A percentile compares a stretch with the other conserved stretches of the same genome.
Conservation (phyloP, 805 yeast genomes). For the Wickerhamomyces bisporus region DNA sequence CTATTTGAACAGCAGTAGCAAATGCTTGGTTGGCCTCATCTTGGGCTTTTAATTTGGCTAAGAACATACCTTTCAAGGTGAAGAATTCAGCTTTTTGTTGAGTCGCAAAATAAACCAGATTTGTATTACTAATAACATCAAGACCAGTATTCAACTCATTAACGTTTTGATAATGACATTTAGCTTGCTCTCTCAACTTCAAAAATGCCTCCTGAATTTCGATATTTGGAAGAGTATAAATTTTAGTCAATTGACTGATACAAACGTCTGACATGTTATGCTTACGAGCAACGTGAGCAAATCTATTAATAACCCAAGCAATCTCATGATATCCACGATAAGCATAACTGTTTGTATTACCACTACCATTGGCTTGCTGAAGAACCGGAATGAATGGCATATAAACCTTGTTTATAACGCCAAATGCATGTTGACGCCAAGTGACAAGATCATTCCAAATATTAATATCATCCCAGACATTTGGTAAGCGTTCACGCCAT, state of each 20-base stretch:
- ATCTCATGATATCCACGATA: slow-evolving; percentile 97
- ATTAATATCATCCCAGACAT: slow-evolving; percentile 95
- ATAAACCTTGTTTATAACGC: slow-evolving; percentile 89
- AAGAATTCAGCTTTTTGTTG: slow-evolving; percentile 98
- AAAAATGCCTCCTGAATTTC: slow-evolving; percentile 98
- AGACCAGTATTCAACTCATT: slow-evolving; percentile 90
- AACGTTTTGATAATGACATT: slow-evolving; percentile 91
- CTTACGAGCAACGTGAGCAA: slow-evolving; percentile 97
- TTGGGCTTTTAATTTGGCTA: slow-evolving; percentile 81
- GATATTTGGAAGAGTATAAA: slow-evolving; percentile 92
- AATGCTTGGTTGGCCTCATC: slow-evolving; percentile 98
- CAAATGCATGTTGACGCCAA: slow-evolving; percentile 98
- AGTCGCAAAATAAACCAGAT: slow-evolving; percentile 91
- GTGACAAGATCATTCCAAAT: slow-evolving; percentile 97
- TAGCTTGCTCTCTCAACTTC: slow-evolving; percentile 94
- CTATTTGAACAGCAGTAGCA: slow-evolving; percentile 96
- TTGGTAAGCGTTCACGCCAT: slow-evolving; percentile 97
- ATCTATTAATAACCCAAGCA: slow-evolving; percentile 97
- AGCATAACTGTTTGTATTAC: slow-evolving; percentile 84
- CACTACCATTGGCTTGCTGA: slow-evolving; percentile 63
- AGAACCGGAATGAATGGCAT: slow-evolving; percentile 85
- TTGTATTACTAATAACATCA: slow-evolving; percentile 95
- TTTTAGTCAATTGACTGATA: slow-evolving; percentile 84
- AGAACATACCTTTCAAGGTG: slow-evolving; percentile 96
- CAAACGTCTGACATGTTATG: slow-evolving; percentile 98